phyloP scores from a whole-genome alignment of 2,329 filamentous ascomycete genomes.

The Fusarium duplospermum region DNA sequence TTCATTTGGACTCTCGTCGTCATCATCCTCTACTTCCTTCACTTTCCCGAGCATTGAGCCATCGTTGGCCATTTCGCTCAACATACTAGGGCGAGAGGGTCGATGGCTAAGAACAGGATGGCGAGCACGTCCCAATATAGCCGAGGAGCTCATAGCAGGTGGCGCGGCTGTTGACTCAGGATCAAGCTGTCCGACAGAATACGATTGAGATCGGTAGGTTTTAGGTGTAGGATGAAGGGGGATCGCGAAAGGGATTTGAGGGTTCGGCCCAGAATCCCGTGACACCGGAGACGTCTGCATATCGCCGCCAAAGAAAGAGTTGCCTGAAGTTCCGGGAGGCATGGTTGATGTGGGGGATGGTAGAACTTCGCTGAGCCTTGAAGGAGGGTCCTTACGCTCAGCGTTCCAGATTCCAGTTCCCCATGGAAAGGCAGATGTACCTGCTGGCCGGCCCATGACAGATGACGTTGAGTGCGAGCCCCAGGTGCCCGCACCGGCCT shows the following conservation, averaged over 20 bases:
- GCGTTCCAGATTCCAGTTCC: conserved; percentile 85
- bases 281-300: conserved; percentile 63
- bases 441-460: conserved; percentile 61
- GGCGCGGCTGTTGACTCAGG: conserved; percentile 64
- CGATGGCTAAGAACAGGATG: conserved; percentile 82
- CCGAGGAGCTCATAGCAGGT: conserved; percentile 57
- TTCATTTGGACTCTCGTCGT: conserved; percentile 69
- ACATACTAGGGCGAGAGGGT: conserved; percentile 81
- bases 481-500: conserved; percentile 67
- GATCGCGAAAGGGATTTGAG: conserved; percentile 86
- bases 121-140: conserved; percentile 64
- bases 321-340: conserved; percentile 56
- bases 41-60: conserved; percentile 73
- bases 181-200: conserved; percentile 92
- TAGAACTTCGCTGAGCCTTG: conserved; percentile 78
- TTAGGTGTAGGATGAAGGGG: conserved; percentile 91
- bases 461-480: conserved; percentile 63
- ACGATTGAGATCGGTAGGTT: conserved; percentile 94
- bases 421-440: conserved; percentile 72
- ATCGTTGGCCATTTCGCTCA: conserved; percentile 77
- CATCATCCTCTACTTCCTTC: conserved; percentile 76
- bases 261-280: conserved; percentile 65
- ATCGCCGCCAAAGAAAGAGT: conserved; percentile 64
- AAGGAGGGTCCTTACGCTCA: conserved; percentile 81
- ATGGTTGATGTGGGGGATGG: conserved; percentile 77